phyloP scores from a whole-genome alignment of 352 stramenopile species.

The Pythium insidiosum region DNA sequence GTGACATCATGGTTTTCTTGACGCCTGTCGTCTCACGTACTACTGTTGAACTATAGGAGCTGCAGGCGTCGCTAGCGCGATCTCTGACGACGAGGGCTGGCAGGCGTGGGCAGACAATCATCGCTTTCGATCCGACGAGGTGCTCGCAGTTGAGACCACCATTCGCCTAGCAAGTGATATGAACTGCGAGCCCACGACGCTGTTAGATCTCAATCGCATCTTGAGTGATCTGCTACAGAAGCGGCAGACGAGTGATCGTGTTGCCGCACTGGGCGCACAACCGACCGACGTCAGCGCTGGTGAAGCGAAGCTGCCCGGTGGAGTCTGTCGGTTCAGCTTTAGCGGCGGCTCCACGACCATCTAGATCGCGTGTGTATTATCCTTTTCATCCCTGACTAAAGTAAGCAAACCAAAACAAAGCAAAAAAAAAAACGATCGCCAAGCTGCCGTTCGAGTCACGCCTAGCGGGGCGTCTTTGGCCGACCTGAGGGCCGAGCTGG shows the following conservation, averaged over 20 bases:
- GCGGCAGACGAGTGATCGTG: slow-evolving; percentile 6
- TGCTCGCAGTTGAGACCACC: slow-evolving; percentile 52
- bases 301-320: slow-evolving; percentile 15
- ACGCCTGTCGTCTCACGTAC: too few relatives aligned
- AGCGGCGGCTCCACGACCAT: slow-evolving; percentile 10
- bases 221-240: slow-evolving; percentile 28
- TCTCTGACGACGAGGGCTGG: slow-evolving; percentile 31
- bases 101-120: slow-evolving; percentile 38
- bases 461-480: too few relatives aligned
- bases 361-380: neutral
- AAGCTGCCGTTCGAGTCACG: too few relatives aligned
- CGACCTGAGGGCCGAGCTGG: too few relatives aligned
- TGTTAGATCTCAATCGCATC: slow-evolving; percentile 53
- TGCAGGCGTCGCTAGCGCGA: slow-evolving; percentile 10
- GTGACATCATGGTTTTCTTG: too few relatives aligned
- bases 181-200: slow-evolving; percentile 45
- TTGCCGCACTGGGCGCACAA: neutral
- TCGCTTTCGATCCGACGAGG: slow-evolving; percentile 27
- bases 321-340: slow-evolving; percentile 52
- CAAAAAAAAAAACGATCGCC: too few relatives aligned
- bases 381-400: neutral
- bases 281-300: neutral
- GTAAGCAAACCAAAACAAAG: too few relatives aligned
- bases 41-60: too few relatives aligned
- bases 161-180: slow-evolving; percentile 55